These are phyloP conservation scores for Rhizopogon vulgaris DNA, from an alignment of 768 basidiomycete genomes.

Conservation along the genomic window DNA sequence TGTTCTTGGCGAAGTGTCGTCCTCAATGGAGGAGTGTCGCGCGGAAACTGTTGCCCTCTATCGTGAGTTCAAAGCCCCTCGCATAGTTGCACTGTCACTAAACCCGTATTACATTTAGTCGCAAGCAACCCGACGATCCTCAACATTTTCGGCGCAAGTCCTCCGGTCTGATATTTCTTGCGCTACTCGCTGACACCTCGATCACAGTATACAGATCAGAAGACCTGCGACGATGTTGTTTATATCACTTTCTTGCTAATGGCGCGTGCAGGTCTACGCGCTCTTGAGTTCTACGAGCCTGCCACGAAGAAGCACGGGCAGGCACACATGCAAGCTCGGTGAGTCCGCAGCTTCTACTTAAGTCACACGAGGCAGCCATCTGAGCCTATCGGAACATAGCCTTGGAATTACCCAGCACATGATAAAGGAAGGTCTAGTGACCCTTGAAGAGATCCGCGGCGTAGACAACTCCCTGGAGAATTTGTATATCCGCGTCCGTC, in stretches of 20 bases:
- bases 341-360: conserved; percentile 14
- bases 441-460: conserved; percentile 62
- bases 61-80: conserved; percentile 37
- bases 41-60: conserved; percentile 84
- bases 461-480: conserved; percentile 56
- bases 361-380: conserved; percentile 1
- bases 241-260: conserved; percentile 79
- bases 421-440: conserved; percentile 62
- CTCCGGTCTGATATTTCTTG: background rate
- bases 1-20: conserved; percentile 81
- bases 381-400: conserved; percentile 27
- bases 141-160: conserved; percentile 68
- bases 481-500: conserved; percentile 59
- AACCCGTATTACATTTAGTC: conserved; percentile 34
- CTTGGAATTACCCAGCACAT: conserved; percentile 81
- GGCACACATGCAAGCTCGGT: conserved; percentile 90
- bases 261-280: conserved; percentile 78
- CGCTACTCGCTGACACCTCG: background rate
- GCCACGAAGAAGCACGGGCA: conserved; percentile 78
- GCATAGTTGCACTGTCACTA: background rate
- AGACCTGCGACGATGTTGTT: conserved; percentile 73
- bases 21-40: conserved; percentile 91
- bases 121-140: conserved; percentile 72
- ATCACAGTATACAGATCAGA: conserved; percentile 53
- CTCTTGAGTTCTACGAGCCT: conserved; percentile 81